phyloP scores from a whole-genome alignment of 2,329 filamentous ascomycete species.

The Davidsoniella neocaledoniae region DNA sequence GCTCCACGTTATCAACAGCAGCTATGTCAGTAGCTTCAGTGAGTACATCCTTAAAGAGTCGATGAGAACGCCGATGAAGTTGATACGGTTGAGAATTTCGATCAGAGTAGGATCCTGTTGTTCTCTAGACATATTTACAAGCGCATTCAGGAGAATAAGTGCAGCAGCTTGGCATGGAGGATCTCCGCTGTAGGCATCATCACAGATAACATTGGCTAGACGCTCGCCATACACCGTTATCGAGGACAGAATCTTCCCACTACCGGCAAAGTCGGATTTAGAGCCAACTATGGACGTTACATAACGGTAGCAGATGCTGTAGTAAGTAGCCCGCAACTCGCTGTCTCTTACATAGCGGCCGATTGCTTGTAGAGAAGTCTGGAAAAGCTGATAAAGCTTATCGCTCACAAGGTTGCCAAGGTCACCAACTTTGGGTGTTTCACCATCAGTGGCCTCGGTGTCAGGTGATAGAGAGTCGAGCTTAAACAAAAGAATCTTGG shows the following conservation, averaged over 20 bases:
- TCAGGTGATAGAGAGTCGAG: slow-evolving; percentile 29
- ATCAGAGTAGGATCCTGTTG: slow-evolving; percentile 61
- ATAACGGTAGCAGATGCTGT: slow-evolving; percentile 81
- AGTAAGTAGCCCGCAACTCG: slow-evolving; percentile 66
- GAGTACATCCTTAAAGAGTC: slow-evolving; percentile 68
- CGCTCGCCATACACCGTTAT: slow-evolving; percentile 54
- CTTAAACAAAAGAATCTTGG: slow-evolving; percentile 54
- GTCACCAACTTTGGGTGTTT: slow-evolving; percentile 26
- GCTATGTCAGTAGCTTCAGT: slow-evolving; percentile 33
- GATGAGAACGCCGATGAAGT: slow-evolving; percentile 80
- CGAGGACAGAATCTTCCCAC: slow-evolving; percentile 52
- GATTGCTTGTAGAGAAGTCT: slow-evolving; percentile 66
- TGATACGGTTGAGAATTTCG: slow-evolving; percentile 64
- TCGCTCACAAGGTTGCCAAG: slow-evolving; percentile 66
- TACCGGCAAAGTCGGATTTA: slow-evolving; percentile 23
- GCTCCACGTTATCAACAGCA: slow-evolving; percentile 25
- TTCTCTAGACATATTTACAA: slow-evolving; percentile 56
- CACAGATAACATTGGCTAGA: slow-evolving; percentile 72
- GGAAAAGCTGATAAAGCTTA: slow-evolving; percentile 81
- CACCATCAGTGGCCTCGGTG: slow-evolving; percentile 12
- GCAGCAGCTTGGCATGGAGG: slow-evolving; percentile 70
- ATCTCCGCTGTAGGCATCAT: slow-evolving; percentile 80
- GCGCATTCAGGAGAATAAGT: slow-evolving; percentile 61
- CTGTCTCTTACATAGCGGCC: slow-evolving; percentile 54
- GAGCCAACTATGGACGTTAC: slow-evolving; percentile 49